phyloP scores from a whole-genome alignment of 495 filamentous ascomycete genomes.

The Patellaria atrata region DNA sequence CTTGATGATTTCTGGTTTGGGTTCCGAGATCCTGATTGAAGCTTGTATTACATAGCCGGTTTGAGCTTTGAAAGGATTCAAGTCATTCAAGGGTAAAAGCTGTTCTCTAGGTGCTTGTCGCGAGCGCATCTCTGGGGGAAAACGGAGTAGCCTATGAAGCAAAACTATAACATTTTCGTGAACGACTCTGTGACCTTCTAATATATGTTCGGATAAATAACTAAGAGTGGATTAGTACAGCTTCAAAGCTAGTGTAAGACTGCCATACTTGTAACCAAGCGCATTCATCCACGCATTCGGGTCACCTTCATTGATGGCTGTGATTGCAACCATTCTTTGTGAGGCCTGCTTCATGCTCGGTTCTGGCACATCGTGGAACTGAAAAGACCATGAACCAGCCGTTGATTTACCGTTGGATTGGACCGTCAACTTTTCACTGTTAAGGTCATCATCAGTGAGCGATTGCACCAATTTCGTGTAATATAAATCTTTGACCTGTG shows the following conservation, averaged over 20 bases:
- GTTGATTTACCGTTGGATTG: neutral
- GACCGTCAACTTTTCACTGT: conserved; percentile 5
- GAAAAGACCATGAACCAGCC: conserved; percentile 24
- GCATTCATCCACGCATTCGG: conserved; percentile 28
- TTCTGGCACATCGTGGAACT: conserved; percentile 33
- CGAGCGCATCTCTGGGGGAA: conserved; percentile 12
- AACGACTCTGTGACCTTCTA: conserved; percentile 30
- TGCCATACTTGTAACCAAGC: conserved; percentile 30
- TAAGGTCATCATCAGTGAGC: conserved; percentile 21
- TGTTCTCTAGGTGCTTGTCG: conserved; percentile 24
- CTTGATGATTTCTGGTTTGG: conserved; percentile 31
- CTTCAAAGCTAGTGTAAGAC: neutral
- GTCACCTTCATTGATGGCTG: conserved; percentile 28
- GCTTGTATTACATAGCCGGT: conserved; percentile 30
- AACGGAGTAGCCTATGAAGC: conserved; percentile 25
- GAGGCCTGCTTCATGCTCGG: conserved; percentile 28
- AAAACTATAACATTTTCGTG: conserved; percentile 32
- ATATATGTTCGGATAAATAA: conserved; percentile 27
- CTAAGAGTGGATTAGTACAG: conserved; percentile 5
- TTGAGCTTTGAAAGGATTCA: conserved; percentile 23
- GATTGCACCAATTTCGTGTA: conserved; percentile 28
- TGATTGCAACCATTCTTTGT: conserved; percentile 23
- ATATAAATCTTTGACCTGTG: conserved; percentile 24
- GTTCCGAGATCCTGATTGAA: conserved; percentile 28
- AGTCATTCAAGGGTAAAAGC: conserved; percentile 28